Base-by-base conservation (phyloP, 352 stramenopile genomes). In the Phytophthora pseudosyringae region DNA sequence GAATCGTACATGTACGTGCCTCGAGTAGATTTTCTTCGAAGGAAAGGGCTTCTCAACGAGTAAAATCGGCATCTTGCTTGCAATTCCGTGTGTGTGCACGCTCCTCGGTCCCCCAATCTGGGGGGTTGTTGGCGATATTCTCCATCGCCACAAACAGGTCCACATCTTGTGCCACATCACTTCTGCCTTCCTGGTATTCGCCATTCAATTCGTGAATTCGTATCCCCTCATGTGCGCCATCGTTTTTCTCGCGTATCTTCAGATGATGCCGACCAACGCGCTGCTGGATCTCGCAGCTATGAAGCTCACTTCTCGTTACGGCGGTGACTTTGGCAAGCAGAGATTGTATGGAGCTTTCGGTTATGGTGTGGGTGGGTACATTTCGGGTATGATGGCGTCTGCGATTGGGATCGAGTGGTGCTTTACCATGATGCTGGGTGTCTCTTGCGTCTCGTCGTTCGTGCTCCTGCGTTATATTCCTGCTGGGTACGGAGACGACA, bases 281-380 rank as follows among this genome's bases (percentile, higher is more conserved):
- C 35, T 89, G 47, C 58, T 87, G n/a, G 80, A 89, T 52, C 73
- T 81, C 36, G 75, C 77, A 11, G 71, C 81, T 4, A 72, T 87
- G 50, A 72, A 77, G 28, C 67, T 85, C 47, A 72, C 79, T n/a
- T 45, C 55, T 55, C 72, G 74, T 15, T 54, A 75, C 40, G 75
- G 73, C 28, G 77, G 75, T 26, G 80, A 86, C 50, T 89, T 85
- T 40, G 80, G 80, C 39, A 86, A 86, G 63, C 77, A 89, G 59
- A 64, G 80, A 2, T 53, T 89, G 7, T 86, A 83, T 43, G 80
- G 75, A 2, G 75, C 77, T 3, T 70, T 86, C 15, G 80, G 77
- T 10, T 89, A 83, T 51, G 80, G 80, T 11, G 57, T 77, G 13
- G 69, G 69, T 39, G 77, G 77, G 5, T 89, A 87, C 48, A 52